These are phyloP conservation scores for Leccinellum luteum DNA, from an alignment of 768 basidiomycete species.

Conservation along the genomic window DNA sequence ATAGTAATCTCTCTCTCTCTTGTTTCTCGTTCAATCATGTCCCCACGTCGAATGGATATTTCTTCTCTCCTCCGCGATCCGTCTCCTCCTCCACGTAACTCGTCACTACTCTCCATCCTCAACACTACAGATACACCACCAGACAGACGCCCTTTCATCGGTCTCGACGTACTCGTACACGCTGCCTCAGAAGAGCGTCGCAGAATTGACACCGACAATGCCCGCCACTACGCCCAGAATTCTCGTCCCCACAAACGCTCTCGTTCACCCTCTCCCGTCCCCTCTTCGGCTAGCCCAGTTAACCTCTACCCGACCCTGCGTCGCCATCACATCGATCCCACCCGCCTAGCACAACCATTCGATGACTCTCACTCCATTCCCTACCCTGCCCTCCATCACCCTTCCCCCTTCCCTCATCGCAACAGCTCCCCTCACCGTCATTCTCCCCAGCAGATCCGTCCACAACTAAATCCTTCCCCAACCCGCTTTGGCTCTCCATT, in stretches of 20 bases:
- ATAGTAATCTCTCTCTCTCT: no score
- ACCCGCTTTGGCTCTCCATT: background rate
- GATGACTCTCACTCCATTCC: constrained; percentile 4
- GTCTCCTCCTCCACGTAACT: constrained; percentile 17
- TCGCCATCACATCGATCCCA: constrained; percentile 16
- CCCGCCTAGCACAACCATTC: constrained; percentile 6
- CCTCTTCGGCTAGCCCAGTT: constrained; percentile 21
- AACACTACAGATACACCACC: constrained; percentile 5
- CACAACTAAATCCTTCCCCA: constrained; percentile 15
- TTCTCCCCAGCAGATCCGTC: constrained; percentile 16
- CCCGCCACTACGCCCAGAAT: constrained; percentile 8
- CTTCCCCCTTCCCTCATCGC: constrained; percentile 13
- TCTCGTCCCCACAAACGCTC: constrained; percentile 20
- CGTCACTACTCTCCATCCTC: constrained; percentile 21
- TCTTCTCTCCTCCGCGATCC: constrained; percentile 62
- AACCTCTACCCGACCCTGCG: constrained; percentile 24
- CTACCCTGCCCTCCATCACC: constrained; percentile 10
- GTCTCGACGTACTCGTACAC: constrained; percentile 68
- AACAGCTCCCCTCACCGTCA: constrained; percentile 16
- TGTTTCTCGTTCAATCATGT: constrained; percentile 41
- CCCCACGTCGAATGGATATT: constrained; percentile 69
- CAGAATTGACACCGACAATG: constrained; percentile 32
- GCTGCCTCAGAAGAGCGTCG: constrained; percentile 66
- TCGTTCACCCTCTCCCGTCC: constrained; percentile 12
- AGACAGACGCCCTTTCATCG: constrained; percentile 25